Evolutionary conservation across 139 green algal species (phyloP).

Genomic region (Nannochloris sp.): DNA sequence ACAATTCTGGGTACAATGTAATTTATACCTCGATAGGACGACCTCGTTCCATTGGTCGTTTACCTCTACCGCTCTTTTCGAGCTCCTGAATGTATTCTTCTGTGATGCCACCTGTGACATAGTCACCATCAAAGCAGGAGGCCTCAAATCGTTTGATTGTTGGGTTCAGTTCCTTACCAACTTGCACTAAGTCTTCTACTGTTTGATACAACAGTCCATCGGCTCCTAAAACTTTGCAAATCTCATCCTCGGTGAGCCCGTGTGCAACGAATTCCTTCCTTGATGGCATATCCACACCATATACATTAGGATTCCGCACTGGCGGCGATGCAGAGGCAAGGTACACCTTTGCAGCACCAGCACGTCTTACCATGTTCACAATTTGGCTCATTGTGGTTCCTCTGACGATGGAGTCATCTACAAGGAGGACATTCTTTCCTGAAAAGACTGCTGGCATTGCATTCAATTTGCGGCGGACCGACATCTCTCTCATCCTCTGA

Average conservation of each 20-base stretch:
- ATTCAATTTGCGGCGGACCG: constrained; percentile 93
- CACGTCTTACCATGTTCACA: constrained; percentile 86
- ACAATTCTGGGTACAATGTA: no score
- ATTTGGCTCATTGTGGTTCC: constrained; percentile 96
- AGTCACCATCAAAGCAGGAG: constrained; percentile 88
- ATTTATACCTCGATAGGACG: not conserved
- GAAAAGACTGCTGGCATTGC: constrained; percentile 89
- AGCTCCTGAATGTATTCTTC: constrained; percentile 69
- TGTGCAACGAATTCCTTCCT: constrained; percentile 87
- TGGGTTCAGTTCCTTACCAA: constrained; percentile 71
- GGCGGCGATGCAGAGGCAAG: constrained; percentile 86
- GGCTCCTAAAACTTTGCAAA: constrained; percentile 64
- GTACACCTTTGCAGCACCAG: constrained; percentile 92
- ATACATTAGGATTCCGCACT: constrained; percentile 95
- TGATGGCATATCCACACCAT: constrained; percentile 97
- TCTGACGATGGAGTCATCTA: constrained; percentile 98
- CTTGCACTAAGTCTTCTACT: constrained; percentile 66
- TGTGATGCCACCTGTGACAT: constrained; percentile 74
- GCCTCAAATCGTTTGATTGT: constrained; percentile 79
- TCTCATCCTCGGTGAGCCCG: constrained; percentile 66
- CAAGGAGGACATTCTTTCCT: constrained; percentile 88
- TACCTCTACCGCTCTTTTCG: constrained; percentile 50
- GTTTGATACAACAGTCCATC: constrained; percentile 92
- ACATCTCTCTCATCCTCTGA: constrained; percentile 74
- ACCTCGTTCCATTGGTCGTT: constrained; percentile 3